Percentiles rank a stretch among this genome's conserved stretches.
These are phyloP conservation scores for Beverwykella pulmonaria DNA, from an alignment of 495 filamentous ascomycete species.

Conservation along the genomic window DNA sequence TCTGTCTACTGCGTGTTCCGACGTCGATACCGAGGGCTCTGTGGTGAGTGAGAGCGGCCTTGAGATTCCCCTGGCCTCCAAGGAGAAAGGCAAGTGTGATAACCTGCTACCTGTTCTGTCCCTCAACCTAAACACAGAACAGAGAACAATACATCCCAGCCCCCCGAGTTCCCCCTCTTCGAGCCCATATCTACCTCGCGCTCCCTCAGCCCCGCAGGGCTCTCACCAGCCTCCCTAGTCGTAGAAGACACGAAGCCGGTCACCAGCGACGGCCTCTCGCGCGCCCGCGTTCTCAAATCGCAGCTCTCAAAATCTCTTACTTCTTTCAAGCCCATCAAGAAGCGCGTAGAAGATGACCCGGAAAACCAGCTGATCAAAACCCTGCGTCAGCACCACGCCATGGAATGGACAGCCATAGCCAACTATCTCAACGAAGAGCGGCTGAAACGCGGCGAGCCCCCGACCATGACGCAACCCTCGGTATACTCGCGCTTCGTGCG, in stretches of 20 bases:
- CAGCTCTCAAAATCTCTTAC: not conserved
- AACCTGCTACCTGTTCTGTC: too few relatives aligned
- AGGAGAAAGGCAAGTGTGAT: too few relatives aligned
- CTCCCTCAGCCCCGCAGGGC: too few relatives aligned
- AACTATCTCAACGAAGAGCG: constrained; percentile 38
- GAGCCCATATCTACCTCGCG: not conserved
- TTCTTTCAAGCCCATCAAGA: not conserved
- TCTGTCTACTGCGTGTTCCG: not conserved
- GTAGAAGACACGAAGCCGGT: not conserved
- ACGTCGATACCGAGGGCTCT: not conserved
- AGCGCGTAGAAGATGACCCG: constrained; percentile 34
- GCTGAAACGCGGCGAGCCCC: constrained; percentile 16
- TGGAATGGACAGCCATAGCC: constrained; percentile 38
- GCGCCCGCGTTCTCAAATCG: not conserved
- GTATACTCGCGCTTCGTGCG: constrained; percentile 45
- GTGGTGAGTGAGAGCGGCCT: not conserved
- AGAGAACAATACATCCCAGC: not conserved
- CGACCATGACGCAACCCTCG: constrained; percentile 36
- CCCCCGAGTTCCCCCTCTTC: not conserved
- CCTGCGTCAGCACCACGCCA: constrained; percentile 31
- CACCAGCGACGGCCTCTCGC: not conserved
- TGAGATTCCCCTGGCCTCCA: not conserved
- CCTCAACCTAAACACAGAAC: not conserved
- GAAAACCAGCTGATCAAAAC: constrained; percentile 42
- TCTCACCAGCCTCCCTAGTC: too few relatives aligned